Evolutionary conservation across 2,329 filamentous ascomycete genomes (phyloP).

Genomic region (Truncatella angustata): DNA sequence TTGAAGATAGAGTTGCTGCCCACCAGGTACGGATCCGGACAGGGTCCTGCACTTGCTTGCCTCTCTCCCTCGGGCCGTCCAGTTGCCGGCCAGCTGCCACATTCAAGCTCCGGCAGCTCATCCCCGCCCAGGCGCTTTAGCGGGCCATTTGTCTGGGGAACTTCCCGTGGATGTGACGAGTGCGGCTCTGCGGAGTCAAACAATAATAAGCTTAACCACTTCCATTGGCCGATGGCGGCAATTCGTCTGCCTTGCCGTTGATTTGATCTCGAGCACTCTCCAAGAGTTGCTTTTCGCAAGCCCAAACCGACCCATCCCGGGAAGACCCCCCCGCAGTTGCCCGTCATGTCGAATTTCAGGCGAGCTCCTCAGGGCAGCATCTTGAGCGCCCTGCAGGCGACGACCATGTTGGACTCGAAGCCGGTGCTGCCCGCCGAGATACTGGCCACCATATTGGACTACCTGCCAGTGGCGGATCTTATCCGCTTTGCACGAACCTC

Average conservation of each 20-base stretch:
- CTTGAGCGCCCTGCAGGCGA: conserved; percentile 74
- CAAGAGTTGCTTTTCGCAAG: background rate
- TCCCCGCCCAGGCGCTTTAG: background rate
- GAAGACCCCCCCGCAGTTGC: background rate
- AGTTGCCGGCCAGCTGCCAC: background rate
- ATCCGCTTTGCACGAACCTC: conserved; percentile 83
- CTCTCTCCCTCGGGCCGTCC: too few relatives aligned
- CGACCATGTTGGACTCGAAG: conserved; percentile 76
- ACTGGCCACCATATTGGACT: conserved; percentile 82
- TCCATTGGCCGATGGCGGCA: background rate
- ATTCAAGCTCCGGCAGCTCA: background rate
- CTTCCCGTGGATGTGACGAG: background rate
- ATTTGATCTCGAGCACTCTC: background rate
- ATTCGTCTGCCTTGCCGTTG: background rate
- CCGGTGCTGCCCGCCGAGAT: conserved; percentile 85
- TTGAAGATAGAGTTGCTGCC: too few relatives aligned
- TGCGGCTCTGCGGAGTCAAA: conserved; percentile 1
- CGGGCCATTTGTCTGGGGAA: background rate
- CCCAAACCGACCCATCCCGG: background rate
- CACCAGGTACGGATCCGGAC: too few relatives aligned
- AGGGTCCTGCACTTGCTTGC: too few relatives aligned
- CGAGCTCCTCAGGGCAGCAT: conserved; percentile 52
- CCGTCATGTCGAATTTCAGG: conserved; percentile 35
- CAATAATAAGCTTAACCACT: conserved; percentile 1
- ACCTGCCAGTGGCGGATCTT: conserved; percentile 81